Evolutionary conservation across 345 rosid species (phyloP), one percentile per base, ranked within the genome.

Genomic region (Limnanthes douglasii): DNA sequence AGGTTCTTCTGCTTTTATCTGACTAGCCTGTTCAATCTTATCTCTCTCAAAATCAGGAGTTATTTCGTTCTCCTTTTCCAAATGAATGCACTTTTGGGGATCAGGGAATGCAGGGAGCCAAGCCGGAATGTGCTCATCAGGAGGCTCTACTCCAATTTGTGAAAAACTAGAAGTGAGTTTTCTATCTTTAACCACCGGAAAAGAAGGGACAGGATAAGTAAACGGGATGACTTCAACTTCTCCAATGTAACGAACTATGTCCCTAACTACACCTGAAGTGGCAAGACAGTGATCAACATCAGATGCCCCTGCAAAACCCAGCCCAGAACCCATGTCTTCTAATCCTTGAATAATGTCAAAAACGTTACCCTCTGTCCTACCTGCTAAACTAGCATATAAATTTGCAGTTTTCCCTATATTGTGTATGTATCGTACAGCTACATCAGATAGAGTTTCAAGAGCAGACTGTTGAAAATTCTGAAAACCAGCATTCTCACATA

Each of bases 51-150:
- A 28, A 42, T 43, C 71, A 37, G 16, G 13, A 22, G 21, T 31
- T 13, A 30, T 60, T 37, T 27, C 73, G 51, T 32, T 53, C 36
- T 20, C 41, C 18, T 32, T 47, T 24, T 51, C 54, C 34, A 49
- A 41, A 15, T 8, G 64, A 51, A 45, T 31, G 41, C 47, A 50
- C 20, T 62, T 43, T 24, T 59, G 46, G 2, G 77, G 62, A 56
- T 54, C 68, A 2, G 95, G 93, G 45, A 82, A 78, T 24, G 61
- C 62, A 37, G 83, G 90, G 56, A 86, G 56, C 95, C 97, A 86
- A 53, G 39, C 47, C 3, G 97, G 95, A 34, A 83, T 78, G 32
- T 86, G 78, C 31, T 71, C 72, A 29, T 27, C 57, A 21, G 77
- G 82, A 62, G 85, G 77, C 48, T 70, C 84, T 54, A 34, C 62